phyloP scores from a whole-genome alignment of 768 basidiomycete genomes.

The Kwoniella dejecticola region DNA sequence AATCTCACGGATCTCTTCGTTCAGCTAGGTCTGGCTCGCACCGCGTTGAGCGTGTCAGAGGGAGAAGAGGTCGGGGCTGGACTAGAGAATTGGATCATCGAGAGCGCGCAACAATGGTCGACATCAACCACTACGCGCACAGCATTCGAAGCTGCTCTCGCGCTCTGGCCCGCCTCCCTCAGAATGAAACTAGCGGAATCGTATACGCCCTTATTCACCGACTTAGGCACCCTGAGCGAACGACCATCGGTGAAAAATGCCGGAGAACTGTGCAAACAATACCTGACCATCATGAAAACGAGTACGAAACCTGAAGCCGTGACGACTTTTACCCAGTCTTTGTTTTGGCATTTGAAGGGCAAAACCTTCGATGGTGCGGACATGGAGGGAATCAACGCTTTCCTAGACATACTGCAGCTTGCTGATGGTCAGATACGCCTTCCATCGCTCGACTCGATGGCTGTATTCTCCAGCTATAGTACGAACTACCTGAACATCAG shows the following conservation, averaged over 20 bases:
- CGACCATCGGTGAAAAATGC: constrained; percentile 5
- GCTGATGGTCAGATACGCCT: constrained; percentile 35
- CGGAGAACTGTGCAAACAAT: constrained; percentile 25
- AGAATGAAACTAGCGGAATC: neutral
- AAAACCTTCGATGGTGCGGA: constrained; percentile 60
- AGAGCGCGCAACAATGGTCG: constrained; percentile 4
- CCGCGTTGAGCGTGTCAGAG: neutral
- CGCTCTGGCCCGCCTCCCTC: constrained; percentile 19
- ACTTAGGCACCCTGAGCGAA: constrained; percentile 13
- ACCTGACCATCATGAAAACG: constrained; percentile 1
- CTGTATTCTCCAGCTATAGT: constrained; percentile 2
- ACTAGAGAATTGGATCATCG: constrained; percentile 22
- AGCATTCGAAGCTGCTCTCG: constrained; percentile 19
- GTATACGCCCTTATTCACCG: constrained; percentile 14
- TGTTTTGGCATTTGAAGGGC: constrained; percentile 84
- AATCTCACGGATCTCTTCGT: constrained; percentile 69
- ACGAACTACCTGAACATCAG: neutral
- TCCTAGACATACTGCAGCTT: constrained; percentile 31
- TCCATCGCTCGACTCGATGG: constrained; percentile 20
- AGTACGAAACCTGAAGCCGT: constrained; percentile 5
- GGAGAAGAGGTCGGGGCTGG: constrained; percentile 2
- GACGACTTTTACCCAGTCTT: constrained; percentile 52
- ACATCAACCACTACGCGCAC: neutral
- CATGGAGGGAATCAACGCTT: constrained; percentile 23
- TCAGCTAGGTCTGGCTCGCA: constrained; percentile 59